phyloP scores from a whole-genome alignment of 192 early-diverging fungal species.

The Pecoramyces ruminantium region DNA sequence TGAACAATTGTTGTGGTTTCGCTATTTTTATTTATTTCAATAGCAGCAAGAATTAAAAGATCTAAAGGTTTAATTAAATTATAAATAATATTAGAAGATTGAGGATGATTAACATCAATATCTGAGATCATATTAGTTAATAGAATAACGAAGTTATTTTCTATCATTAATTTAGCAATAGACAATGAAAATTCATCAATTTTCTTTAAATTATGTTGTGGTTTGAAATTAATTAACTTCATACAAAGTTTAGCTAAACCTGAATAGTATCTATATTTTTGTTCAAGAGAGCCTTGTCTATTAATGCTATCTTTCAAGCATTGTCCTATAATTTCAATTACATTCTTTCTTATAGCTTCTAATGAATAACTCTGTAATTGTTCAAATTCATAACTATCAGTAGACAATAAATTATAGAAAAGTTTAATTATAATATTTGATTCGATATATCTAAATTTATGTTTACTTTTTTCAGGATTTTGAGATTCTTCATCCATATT shows the following conservation, averaged over 20 bases:
- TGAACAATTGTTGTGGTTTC: constrained; percentile 3
- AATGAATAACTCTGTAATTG: not conserved
- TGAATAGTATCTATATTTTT: constrained; percentile 48
- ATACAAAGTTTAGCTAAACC: constrained; percentile 48
- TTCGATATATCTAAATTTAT: not conserved
- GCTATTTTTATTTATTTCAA: constrained; percentile 58
- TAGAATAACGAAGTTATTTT: constrained; percentile 64
- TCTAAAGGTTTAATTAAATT: constrained; percentile 77
- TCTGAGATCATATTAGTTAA: constrained; percentile 65
- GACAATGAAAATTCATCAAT: constrained; percentile 39
- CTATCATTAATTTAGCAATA: constrained; percentile 66
- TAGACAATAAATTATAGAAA: not conserved
- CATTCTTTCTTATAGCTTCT: not conserved
- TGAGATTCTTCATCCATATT: not conserved
- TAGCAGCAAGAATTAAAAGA: constrained; percentile 70
- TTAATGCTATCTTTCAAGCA: constrained; percentile 40
- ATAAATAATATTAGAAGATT: constrained; percentile 51
- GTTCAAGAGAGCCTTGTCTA: constrained; percentile 21
- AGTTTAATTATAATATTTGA: not conserved
- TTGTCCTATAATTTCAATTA: not conserved
- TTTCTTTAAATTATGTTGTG: constrained; percentile 11
- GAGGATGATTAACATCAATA: constrained; percentile 82
- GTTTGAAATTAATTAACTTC: constrained; percentile 9
- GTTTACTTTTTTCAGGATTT: not conserved
- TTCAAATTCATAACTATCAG: not conserved